Conservation (phyloP, 164 flowering plant genomes). For the Vitis riparia region DNA sequence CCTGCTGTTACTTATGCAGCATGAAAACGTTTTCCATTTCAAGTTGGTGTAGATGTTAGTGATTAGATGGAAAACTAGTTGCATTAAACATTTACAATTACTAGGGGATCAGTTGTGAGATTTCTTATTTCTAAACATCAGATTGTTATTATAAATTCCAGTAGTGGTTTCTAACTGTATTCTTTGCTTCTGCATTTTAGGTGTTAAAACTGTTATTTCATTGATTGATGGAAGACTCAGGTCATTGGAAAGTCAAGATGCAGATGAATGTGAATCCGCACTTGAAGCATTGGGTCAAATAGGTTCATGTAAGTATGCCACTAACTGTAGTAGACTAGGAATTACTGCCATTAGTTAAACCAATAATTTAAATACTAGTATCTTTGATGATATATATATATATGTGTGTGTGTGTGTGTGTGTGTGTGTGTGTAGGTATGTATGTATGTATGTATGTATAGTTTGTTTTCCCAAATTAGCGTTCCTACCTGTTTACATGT, state of each 20-base stretch:
- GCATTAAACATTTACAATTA: too few relatives aligned
- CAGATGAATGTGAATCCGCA: conserved; percentile 81
- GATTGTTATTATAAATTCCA: too few relatives aligned
- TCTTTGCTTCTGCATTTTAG: conserved; percentile 32
- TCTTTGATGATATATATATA: neutral
- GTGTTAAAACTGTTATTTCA: conserved; percentile 42
- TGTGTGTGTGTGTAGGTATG: too few relatives aligned
- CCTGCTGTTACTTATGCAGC: neutral
- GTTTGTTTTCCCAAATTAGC: too few relatives aligned
- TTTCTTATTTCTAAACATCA: too few relatives aligned
- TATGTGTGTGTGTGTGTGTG: too few relatives aligned
- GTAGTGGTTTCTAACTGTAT: neutral
- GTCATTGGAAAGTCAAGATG: conserved; percentile 45
- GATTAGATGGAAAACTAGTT: too few relatives aligned
- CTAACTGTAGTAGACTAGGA: neutral
- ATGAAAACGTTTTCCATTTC: too few relatives aligned
- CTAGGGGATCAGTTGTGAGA: too few relatives aligned
- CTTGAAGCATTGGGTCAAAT: conserved; percentile 88
- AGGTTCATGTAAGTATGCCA: conserved; percentile 72
- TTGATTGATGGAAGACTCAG: conserved; percentile 60
- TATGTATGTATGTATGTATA: too few relatives aligned
- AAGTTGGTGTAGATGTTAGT: too few relatives aligned
- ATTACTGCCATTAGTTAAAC: neutral
- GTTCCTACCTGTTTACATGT: too few relatives aligned
- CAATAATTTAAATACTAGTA: neutral